These are phyloP conservation scores for Penicillium vulpinum DNA, from an alignment of 2,329 filamentous ascomycete genomes.

Conservation along the genomic window DNA sequence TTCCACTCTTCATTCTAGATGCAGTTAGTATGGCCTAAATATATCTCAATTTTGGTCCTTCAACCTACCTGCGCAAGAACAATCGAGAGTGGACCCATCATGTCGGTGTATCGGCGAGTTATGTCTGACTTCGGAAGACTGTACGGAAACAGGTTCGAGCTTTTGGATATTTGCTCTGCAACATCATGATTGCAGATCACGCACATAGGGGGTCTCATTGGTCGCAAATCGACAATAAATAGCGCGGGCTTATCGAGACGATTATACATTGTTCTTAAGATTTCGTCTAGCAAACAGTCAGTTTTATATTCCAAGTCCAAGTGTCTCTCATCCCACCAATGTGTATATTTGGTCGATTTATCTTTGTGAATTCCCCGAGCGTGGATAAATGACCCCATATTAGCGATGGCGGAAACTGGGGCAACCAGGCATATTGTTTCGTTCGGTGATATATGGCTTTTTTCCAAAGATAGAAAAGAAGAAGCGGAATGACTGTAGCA, in stretches of 20 bases:
- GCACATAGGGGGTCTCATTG: conserved; percentile 4
- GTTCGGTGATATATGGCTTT: conserved; percentile 3
- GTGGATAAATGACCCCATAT: conserved; percentile 13
- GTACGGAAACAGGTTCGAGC: conserved; percentile 18
- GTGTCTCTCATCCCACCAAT: neutral
- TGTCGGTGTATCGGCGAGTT: neutral
- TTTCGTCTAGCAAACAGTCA: neutral
- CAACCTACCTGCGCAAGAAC: neutral
- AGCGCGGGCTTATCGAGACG: conserved; percentile 7
- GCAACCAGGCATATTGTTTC: conserved; percentile 11
- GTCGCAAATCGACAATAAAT: conserved; percentile 17
- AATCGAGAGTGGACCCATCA: neutral
- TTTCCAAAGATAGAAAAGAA: neutral
- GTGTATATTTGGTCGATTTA: neutral
- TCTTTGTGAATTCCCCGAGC: neutral
- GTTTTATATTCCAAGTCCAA: neutral
- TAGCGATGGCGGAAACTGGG: conserved; percentile 15
- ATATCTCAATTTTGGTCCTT: neutral
- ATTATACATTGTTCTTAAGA: neutral
- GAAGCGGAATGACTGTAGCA: neutral
- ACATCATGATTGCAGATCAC: conserved; percentile 19
- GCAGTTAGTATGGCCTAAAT: neutral
- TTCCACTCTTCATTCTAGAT: conserved; percentile 27
- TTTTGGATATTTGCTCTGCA: conserved; percentile 18
- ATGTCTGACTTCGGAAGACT: conserved; percentile 14